These are phyloP conservation scores for Rhodomyrtus psidioides DNA, from an alignment of 441 rosid genomes.

Conservation along the genomic window DNA sequence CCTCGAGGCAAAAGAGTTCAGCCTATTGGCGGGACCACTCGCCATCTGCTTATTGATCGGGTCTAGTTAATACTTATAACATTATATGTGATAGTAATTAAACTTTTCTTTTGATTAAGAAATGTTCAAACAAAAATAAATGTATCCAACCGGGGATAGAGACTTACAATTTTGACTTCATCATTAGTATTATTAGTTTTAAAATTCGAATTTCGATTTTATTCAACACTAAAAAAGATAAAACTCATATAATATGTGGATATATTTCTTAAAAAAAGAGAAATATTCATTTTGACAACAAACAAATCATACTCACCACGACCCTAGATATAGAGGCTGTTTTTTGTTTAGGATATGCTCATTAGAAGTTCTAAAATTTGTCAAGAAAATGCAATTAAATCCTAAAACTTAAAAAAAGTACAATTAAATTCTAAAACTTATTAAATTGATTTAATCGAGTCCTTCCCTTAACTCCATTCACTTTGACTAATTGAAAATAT, in stretches of 20 bases:
- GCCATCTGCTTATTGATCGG: neutral
- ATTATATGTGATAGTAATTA: neutral
- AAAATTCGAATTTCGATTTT: neutral
- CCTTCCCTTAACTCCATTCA: no score
- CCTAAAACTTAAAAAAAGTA: no score
- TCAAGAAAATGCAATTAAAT: no score
- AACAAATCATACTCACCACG: neutral
- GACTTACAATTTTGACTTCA: neutral
- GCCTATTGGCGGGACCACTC: no score
- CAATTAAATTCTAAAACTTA: no score
- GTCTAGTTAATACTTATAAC: neutral
- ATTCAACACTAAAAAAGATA: neutral
- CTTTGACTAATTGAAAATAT: no score
- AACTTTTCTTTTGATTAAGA: neutral
- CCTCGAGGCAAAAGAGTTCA: neutral
- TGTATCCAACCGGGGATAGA: neutral
- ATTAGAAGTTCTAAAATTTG: no score
- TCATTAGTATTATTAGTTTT: neutral
- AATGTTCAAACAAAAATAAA: neutral
- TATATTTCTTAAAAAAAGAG: neutral
- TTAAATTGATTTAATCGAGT: no score
- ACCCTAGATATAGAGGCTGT: neutral
- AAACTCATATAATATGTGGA: neutral
- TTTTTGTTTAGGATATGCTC: no score
- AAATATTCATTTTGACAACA: no score